Evolutionary conservation across 768 basidiomycete genomes (phyloP), one percentile per base, ranked within the genome.

Genomic region (Hericium alpestre): DNA sequence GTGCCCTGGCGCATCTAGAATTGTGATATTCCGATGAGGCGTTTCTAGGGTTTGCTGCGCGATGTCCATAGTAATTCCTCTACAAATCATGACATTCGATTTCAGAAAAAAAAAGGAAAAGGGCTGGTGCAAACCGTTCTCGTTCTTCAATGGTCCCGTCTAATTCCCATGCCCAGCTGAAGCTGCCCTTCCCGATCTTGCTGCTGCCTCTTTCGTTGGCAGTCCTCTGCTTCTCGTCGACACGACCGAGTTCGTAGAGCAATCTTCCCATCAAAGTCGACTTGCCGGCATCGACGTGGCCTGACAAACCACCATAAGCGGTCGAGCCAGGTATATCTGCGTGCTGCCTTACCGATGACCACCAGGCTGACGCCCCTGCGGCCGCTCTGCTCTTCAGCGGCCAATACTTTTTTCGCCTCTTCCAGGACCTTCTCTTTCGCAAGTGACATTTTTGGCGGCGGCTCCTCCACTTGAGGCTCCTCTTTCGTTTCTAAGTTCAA

Each of bases 251-350:
- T 61, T 98, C 96, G 68, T 97, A 97, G 53, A 98, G 65, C 58
- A 99, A 65, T 56, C 95, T 78, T 1, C 96, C 96, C 92, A 98
- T 97, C 25, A 99, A 72, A 1, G 96, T 99, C 4, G 93, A 96
- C 70, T 99, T 99, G 23, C 96, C 96, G 16, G 96, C 96, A 72
- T 99, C 96, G 59, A 99, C 96, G 66, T 99, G 96, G 40, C 96
- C 95, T 97, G 63, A 3, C 38, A 23, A 59, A 38, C 54, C 12
- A 58, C 37, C 27, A 25, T 51, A 7, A 40, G 18, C 15, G 13
- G 13, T 43, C 18, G 46, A 27, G 16, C 18, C 48, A 50, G 16
- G 25, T n/a, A n/a, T 23, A 4, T 41, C 41, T 32, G 9, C n/a
- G 25, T 16, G 16, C 15, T 51, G 11, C 18, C 32, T 40, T 58